Conservation (phyloP, 1,284 basidiomycete genomes). For the Mycena citricolor region DNA sequence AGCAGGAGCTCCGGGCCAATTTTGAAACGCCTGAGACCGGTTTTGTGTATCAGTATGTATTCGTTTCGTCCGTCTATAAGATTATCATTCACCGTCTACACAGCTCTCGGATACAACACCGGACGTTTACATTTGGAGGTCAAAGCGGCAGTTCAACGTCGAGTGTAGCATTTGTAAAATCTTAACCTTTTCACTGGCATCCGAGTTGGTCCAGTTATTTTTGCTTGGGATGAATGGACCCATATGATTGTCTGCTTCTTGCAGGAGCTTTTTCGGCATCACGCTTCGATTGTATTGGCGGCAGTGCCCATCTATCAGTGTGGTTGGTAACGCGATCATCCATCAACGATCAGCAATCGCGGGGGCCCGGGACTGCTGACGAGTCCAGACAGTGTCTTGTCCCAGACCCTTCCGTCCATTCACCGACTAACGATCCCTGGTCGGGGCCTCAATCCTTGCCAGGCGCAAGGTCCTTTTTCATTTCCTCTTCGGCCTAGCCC, state of each 20-base stretch:
- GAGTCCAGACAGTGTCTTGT: no score
- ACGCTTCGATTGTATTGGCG: no score
- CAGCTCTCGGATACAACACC: conserved; percentile 72
- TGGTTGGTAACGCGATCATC: no score
- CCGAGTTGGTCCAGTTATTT: no score
- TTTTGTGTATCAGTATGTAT: conserved; percentile 62
- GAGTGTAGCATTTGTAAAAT: conserved; percentile 71
- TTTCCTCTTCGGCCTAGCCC: conserved; percentile 22
- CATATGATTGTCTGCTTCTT: no score
- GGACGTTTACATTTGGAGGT: conserved; percentile 75
- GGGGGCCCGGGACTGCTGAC: no score
- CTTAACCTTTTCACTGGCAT: not conserved
- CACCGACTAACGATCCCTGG: no score
- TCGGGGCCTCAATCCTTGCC: conserved; percentile 26
- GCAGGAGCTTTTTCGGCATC: no score
- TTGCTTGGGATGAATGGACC: no score
- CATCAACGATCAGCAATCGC: no score
- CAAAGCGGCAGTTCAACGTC: conserved; percentile 70
- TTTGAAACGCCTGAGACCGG: conserved; percentile 55
- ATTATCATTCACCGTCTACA: conserved; percentile 9
- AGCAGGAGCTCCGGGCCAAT: conserved; percentile 66
- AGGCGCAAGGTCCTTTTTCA: conserved; percentile 27
- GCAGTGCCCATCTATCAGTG: no score
- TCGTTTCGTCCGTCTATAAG: not conserved
- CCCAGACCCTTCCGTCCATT: no score